phyloP scores from a whole-genome alignment of 345 rosid species.

The Xanthoceras sorbifolium region DNA sequence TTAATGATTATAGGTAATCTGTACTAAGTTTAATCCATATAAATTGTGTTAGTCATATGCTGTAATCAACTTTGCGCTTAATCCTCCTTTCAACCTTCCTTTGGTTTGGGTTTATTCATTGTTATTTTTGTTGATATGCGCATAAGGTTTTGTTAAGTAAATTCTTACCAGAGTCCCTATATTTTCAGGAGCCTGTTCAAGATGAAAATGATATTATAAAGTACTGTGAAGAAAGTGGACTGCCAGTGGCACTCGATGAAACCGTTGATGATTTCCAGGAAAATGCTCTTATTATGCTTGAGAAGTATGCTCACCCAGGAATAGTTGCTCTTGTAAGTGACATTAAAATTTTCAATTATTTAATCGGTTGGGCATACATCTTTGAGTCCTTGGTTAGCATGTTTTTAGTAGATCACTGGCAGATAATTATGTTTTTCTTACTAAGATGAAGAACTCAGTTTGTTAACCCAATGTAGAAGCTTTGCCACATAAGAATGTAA shows the following conservation, averaged over 20 bases:
- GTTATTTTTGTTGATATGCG: not conserved
- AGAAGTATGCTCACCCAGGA: slow-evolving; percentile 68
- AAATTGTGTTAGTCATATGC: not conserved
- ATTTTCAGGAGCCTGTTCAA: slow-evolving; percentile 85
- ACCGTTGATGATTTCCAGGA: slow-evolving; percentile 58
- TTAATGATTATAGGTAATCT: slow-evolving; percentile 2
- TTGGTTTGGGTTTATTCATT: not conserved
- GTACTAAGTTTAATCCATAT: not conserved
- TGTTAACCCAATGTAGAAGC: not conserved
- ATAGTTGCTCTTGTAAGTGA: slow-evolving; percentile 84
- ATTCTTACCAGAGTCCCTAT: slow-evolving; percentile 9
- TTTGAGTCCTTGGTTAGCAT: slow-evolving; percentile 4
- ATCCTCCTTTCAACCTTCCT: not conserved
- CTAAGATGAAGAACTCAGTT: slow-evolving; percentile 5
- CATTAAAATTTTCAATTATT: slow-evolving; percentile 9
- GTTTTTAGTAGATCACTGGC: slow-evolving; percentile 8
- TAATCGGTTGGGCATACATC: not conserved
- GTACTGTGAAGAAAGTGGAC: slow-evolving; percentile 86
- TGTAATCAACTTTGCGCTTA: not conserved
- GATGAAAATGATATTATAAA: slow-evolving; percentile 68
- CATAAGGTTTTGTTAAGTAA: not conserved
- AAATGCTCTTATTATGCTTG: slow-evolving; percentile 59
- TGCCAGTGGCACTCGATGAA: slow-evolving; percentile 95
- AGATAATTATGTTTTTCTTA: not conserved
- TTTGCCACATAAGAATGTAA: not conserved